Conservation (phyloP, 2,329 filamentous ascomycete genomes). For the Sodiomyces alkalinus region DNA sequence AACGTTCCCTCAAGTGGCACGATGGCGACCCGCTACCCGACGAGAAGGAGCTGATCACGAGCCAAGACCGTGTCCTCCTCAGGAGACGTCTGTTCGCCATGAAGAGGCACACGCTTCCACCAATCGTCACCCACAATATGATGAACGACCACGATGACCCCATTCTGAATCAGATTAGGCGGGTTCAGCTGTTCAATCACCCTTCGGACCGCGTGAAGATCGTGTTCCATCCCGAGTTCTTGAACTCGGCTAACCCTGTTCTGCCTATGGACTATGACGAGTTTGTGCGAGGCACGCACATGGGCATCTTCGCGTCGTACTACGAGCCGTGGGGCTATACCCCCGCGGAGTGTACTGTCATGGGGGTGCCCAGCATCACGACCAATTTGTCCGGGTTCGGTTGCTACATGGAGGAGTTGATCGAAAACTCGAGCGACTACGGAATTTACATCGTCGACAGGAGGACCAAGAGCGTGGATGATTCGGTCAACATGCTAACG, state of each 20-base stretch:
- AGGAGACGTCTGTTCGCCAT: constrained; percentile 88
- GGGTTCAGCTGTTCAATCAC: constrained; percentile 95
- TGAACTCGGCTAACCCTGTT: constrained; percentile 90
- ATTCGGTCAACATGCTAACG: constrained; percentile 90
- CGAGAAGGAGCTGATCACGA: constrained; percentile 88
- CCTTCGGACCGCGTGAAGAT: constrained; percentile 91
- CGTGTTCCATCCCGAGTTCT: constrained; percentile 94
- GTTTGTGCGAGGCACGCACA: constrained; percentile 90
- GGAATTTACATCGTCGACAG: constrained; percentile 98
- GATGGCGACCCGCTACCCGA: constrained; percentile 88
- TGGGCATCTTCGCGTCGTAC: constrained; percentile 93
- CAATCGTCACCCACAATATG: constrained; percentile 99
- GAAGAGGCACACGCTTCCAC: constrained; percentile 81
- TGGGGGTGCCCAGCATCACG: constrained; percentile 97
- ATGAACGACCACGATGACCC: constrained; percentile 85
- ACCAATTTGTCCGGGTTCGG: constrained; percentile 96
- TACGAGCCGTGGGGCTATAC: constrained; percentile 99
- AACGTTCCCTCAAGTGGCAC: constrained; percentile 87
- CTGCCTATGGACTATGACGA: constrained; percentile 95
- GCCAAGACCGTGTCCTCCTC: constrained; percentile 82
- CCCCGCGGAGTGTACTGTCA: constrained; percentile 93
- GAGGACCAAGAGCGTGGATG: constrained; percentile 86
- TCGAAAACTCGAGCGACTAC: constrained; percentile 95
- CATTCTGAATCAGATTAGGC: constrained; percentile 86
- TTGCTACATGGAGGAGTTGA: constrained; percentile 98